Evolutionary conservation across 2,329 filamentous ascomycete species (phyloP), one percentile per base, ranked within the genome.

Genomic region (Aspergillus sp.): DNA sequence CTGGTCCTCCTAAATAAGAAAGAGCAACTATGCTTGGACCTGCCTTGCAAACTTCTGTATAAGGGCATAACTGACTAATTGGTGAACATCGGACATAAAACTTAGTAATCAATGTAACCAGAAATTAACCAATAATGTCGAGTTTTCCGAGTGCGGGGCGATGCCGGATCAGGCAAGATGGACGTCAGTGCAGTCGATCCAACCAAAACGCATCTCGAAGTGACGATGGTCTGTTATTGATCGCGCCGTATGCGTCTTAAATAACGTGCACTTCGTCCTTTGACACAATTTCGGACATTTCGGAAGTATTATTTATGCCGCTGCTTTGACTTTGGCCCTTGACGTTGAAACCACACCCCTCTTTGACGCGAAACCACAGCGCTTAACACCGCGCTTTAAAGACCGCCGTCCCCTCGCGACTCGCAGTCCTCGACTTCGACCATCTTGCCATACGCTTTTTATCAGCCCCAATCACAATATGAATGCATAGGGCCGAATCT

Each of bases 151-250:
- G 39, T 44, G 61, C 61, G 59, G 59, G 59, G 54, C 54, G 40
- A 19, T 9, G 56, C 54, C 51, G 51, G 33, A 46, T 41, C 11
- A 15, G 46, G 54, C 22, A 40, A 44, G 47, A 53, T 57, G 57
- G 50, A 63, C 57, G 61, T 63, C 61, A 61, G 51, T 37, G 34
- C 37, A 54, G 13, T 33, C 34, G 45, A 48, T 57, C 48, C 58
- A 49, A 46, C 54, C 34, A 41, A n/a, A 49, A 47, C 12, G 12
- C 15, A 27, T 45, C 37, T 40, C 45, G 37, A 41, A 11, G 27
- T 39, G 15, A 37, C 41, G 24, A 20, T 20, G 15, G 20, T 8
- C 20, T 40, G 13, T 49, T 37, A 22, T 58, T 37, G 22, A 20
- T 53, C 12, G 41, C 46, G 46, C 46, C 46, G 20, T 44, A 45